These are phyloP conservation scores for Mucor piriformis DNA, from an alignment of 371 early-diverging fungal species.

Conservation along the genomic window DNA sequence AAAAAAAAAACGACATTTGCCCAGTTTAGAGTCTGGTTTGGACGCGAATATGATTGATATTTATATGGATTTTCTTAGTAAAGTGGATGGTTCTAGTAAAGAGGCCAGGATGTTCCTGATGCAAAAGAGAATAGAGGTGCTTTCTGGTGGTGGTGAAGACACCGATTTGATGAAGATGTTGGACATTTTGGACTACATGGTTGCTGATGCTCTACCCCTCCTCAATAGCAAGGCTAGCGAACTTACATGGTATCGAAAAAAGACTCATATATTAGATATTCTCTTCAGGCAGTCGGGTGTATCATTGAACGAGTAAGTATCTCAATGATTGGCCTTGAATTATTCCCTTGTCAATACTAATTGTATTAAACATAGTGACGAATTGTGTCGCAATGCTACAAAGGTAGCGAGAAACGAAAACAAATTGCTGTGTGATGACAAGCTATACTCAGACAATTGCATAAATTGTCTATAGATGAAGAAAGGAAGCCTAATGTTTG, in stretches of 20 bases:
- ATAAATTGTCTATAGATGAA: not conserved
- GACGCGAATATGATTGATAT: no score
- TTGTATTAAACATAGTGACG: not conserved
- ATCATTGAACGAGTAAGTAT: not conserved
- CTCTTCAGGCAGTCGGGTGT: not conserved
- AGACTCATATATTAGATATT: not conserved
- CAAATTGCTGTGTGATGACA: conserved; percentile 1
- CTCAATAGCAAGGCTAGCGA: not conserved
- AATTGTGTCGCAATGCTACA: conserved; percentile 1
- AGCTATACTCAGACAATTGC: not conserved
- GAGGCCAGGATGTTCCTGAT: no score
- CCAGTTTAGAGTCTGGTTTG: no score
- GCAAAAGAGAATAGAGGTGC: no score
- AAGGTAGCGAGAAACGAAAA: conserved; percentile 3
- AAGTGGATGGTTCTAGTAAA: no score
- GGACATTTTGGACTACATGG: no score
- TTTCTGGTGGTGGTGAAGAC: no score
- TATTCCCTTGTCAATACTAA: not conserved
- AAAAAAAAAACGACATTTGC: no score
- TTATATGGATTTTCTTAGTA: no score
- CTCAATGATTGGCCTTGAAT: not conserved
- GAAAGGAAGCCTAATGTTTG: not conserved
- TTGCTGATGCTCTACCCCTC: not conserved
- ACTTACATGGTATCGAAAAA: not conserved
- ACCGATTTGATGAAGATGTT: no score